Percentiles rank a stretch among this genome's conserved stretches.
Evolutionary conservation across 352 stramenopile species (phyloP).

Genomic region (Globisporangium mamillatum): DNA sequence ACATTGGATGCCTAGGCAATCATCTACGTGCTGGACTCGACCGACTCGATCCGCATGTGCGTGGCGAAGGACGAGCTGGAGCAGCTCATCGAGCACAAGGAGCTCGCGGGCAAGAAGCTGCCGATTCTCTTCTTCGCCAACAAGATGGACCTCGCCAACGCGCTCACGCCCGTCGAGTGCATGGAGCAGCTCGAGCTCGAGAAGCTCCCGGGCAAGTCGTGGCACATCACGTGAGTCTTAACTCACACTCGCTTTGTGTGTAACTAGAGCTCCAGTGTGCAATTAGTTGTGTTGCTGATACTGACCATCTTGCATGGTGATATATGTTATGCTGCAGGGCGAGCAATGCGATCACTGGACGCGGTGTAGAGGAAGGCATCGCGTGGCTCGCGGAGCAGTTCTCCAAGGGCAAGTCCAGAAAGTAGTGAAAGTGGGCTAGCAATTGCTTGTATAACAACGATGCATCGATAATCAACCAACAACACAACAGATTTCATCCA

Average conservation of each 20-base stretch:
- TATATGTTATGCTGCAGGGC: neutral
- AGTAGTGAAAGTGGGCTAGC: neutral
- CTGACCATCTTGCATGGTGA: neutral
- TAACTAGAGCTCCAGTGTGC: neutral
- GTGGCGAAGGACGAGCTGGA: neutral
- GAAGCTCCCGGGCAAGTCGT: neutral
- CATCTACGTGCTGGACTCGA: neutral
- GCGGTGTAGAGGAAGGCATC: neutral
- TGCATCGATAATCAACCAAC: neutral
- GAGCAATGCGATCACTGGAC: neutral
- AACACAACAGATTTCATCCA: neutral
- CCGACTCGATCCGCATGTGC: neutral
- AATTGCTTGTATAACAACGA: neutral
- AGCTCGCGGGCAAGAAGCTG: neutral
- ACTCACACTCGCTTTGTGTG: neutral
- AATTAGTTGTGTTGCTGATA: neutral
- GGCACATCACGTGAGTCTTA: neutral
- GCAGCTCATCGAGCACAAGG: neutral
- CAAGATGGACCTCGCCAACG: neutral
- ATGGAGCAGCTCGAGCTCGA: neutral
- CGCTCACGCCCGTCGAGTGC: neutral
- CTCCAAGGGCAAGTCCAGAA: neutral
- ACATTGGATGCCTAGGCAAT: neutral
- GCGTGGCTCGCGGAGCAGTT: neutral
- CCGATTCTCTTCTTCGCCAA: neutral